Percentiles rank a stretch among this genome's conserved stretches.
These are phyloP conservation scores for Xylaria sp. DNA, from an alignment of 2,329 filamentous ascomycete species.

Conservation along the genomic window DNA sequence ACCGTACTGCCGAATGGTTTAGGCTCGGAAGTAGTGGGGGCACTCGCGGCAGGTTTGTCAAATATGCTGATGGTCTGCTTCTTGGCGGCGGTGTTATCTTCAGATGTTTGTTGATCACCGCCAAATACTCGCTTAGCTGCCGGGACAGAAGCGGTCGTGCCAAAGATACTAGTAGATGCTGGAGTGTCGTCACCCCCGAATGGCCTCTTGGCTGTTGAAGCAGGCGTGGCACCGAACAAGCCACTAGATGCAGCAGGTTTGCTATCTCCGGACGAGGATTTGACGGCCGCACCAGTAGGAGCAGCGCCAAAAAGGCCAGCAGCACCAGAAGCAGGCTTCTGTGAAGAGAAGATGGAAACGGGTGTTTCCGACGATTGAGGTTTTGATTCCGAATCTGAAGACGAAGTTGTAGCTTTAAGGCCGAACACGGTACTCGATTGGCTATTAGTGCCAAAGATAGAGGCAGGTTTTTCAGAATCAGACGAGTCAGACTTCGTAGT, in stretches of 20 bases:
- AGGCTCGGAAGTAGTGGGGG: not conserved
- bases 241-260: slow-evolving; percentile 14
- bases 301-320: slow-evolving; percentile 27
- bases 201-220: not conserved
- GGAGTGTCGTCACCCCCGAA: slow-evolving; percentile 9
- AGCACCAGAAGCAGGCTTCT: slow-evolving; percentile 28
- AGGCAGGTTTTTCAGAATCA: slow-evolving; percentile 36
- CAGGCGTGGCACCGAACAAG: slow-evolving; percentile 23
- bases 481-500: slow-evolving; percentile 37
- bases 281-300: not conserved
- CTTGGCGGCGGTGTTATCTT: slow-evolving; percentile 8
- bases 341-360: slow-evolving; percentile 33
- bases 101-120: slow-evolving; percentile 17
- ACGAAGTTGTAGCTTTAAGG: slow-evolving; percentile 27
- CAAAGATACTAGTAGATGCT: slow-evolving; percentile 28
- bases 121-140: slow-evolving; percentile 6
- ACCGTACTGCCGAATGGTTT: slow-evolving; percentile 16
- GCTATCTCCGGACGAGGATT: slow-evolving; percentile 6
- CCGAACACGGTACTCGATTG: slow-evolving; percentile 20
- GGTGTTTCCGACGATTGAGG: slow-evolving; percentile 27
- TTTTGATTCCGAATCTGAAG: slow-evolving; percentile 31
- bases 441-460: slow-evolving; percentile 30
- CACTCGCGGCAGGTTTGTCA: slow-evolving; percentile 1
- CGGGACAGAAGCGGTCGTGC: slow-evolving; percentile 6
- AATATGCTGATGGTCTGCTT: slow-evolving; percentile 20